A percentile compares a stretch with the other conserved stretches of the same genome.
These are phyloP conservation scores for Sporobolomyces pararoseus DNA, from an alignment of 768 basidiomycete genomes.

Conservation along the genomic window DNA sequence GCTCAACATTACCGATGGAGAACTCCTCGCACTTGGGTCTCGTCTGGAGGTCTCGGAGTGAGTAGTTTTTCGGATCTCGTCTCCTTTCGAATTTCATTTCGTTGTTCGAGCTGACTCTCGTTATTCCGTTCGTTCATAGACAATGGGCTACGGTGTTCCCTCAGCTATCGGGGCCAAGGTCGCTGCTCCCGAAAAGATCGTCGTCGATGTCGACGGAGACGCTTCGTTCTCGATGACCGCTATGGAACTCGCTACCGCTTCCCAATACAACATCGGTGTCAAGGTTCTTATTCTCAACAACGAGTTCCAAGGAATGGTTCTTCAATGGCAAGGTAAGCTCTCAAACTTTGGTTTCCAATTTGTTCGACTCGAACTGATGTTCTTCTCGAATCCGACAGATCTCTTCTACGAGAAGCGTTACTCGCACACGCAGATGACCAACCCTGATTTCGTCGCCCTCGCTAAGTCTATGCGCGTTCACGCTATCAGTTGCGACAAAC, in stretches of 20 bases:
- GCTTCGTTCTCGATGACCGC: slow-evolving; percentile 99
- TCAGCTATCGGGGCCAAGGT: slow-evolving; percentile 95
- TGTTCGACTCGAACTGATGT: background rate
- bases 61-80: slow-evolving; percentile 51
- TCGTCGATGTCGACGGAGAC: slow-evolving; percentile 95
- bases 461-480: slow-evolving; percentile 89
- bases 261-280: slow-evolving; percentile 86
- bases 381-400: slow-evolving; percentile 56
- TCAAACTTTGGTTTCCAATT: too few species aligned
- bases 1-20: slow-evolving; percentile 91
- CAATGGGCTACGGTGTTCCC: slow-evolving; percentile 97
- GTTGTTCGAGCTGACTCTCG: slow-evolving; percentile 6
- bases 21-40: slow-evolving; percentile 71
- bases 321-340: slow-evolving; percentile 95
- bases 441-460: slow-evolving; percentile 89
- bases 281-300: slow-evolving; percentile 55
- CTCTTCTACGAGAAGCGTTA: slow-evolving; percentile 96
- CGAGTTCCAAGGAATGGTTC: slow-evolving; percentile 73
- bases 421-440: slow-evolving; percentile 90
- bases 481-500: slow-evolving; percentile 68
- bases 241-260: slow-evolving; percentile 94
- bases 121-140: slow-evolving; percentile 54
- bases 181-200: slow-evolving; percentile 84
- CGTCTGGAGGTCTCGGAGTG: slow-evolving; percentile 90
- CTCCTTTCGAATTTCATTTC: slow-evolving; percentile 18